Evolutionary conservation across 176 grass and related monocot species (phyloP), one percentile per base, ranked within the genome.

Genomic region (Hordeum marinum): DNA sequence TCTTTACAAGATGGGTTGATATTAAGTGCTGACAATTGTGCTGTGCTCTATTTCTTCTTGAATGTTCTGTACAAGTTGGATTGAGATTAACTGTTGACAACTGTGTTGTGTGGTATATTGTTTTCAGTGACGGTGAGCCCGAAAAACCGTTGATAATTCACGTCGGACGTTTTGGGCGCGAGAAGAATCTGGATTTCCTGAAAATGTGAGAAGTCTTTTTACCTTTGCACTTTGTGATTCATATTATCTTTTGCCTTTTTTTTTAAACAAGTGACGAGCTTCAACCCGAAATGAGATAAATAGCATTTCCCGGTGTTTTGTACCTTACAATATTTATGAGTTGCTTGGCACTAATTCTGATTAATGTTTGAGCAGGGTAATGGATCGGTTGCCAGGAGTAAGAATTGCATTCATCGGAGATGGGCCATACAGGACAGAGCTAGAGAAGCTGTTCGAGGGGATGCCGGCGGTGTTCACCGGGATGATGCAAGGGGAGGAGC

Each of bases 321-420:
- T 60, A 21, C 15, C 10, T 66, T 40, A 1, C 6, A 45, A 17
- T 27, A 50, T 45, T 12, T 27, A 50, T 45, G 48, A 64, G 43
- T 9, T 62, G 13, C 14, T 62, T 76, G 29, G n/a, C 14, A 52
- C 61, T 80, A 41, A 84, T 63, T 50, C 17, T 87, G 68, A 4
- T 50, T 84, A 50, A 72, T 68, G 12, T 21, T 78, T 79, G 55
- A 90, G 43, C 89, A 96, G 96, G 52, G 96, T 98, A 63, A 98
- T 98, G 96, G 96, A 98, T 59, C 86, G 86, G 65, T 72, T 98
- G 82, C 86, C 96, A 3, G 93, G 91, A 82, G 93, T 84, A 85
- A 91, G 91, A 88, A 96, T 98, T 80, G 96, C 96, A 50, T 96
- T 95, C 62, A 79, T 98, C 3, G 96, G 96, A 76, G 93, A 98